Base-by-base conservation (phyloP, 1,139 yeast genomes). In the Pichia sp. region DNA sequence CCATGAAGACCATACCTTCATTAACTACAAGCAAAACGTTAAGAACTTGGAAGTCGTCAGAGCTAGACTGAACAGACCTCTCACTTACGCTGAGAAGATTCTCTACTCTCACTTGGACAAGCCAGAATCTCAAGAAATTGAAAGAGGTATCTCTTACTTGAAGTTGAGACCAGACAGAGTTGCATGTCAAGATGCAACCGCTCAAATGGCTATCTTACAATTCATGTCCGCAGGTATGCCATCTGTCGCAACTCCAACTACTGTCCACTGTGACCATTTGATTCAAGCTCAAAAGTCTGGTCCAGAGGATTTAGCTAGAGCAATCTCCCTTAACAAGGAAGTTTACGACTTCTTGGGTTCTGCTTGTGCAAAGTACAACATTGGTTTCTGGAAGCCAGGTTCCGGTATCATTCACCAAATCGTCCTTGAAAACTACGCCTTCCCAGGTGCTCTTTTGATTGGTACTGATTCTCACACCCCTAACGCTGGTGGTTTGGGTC, bases 371-470 rank as follows among this genome's bases (percentile, higher is more conserved):
- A 88, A 88, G 71, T 91, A 88, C 74, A 84, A 87, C 77, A 84
- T 91, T 66, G 96, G 96, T 65, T 91, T 91, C 87, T 91, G 98
- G 98, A 85, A 84, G 64, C 97, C 98, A 62, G 97, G 97, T 63
- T 87, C 96, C 42, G 98, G 98, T 74, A 91, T 91, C 61, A 91
- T 91, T 57, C 97, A 91, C 66, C 97, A 91, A 73, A 88, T 91
- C 53, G 94, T 91, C 41, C 73, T 91, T 62, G 98, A 91, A 72
- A 91, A 91, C 77, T 91, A 84, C 64, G 94, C 96, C 46, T 84
- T 84, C 82, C 97, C 97, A 68, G 97, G 97, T 74, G 91, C 91
- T 51, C 71, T 91, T 64, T 77, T 91, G 69, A 82, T 91, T 53
- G 97, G 98, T 73, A 88, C 98, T 47, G 98, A 91, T 68, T 88